phyloP scores from a whole-genome alignment of 2,329 filamentous ascomycete genomes.

The Phoma sp. region DNA sequence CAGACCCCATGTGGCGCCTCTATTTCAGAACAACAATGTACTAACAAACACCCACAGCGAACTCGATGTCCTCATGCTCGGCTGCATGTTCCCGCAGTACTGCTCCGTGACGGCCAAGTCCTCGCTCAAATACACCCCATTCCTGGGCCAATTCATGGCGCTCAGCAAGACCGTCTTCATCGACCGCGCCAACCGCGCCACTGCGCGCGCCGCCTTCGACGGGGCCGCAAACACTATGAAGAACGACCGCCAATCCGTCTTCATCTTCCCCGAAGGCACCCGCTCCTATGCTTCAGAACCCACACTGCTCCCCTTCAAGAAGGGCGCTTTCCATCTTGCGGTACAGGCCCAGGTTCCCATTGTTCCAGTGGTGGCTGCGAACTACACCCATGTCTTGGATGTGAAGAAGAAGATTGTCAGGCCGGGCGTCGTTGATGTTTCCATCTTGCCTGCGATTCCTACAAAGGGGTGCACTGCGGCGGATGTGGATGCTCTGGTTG shows the following conservation, averaged over 20 bases:
- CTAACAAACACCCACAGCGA: conserved; percentile 56
- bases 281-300: conserved; percentile 86
- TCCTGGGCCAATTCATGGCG: conserved; percentile 91
- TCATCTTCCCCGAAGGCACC: conserved; percentile 91
- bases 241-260: conserved; percentile 69
- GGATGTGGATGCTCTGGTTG: conserved; percentile 43
- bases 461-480: conserved; percentile 43
- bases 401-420: conserved; percentile 51
- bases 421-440: conserved; percentile 62
- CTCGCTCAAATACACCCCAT: conserved; percentile 76
- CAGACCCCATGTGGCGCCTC: too few relatives aligned
- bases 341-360: conserved; percentile 93
- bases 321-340: conserved; percentile 95
- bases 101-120: conserved; percentile 94
- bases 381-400: conserved; percentile 57
- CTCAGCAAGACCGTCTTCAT: conserved; percentile 93
- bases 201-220: conserved; percentile 83
- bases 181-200: conserved; percentile 82
- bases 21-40: too few relatives aligned
- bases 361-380: conserved; percentile 72
- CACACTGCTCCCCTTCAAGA: conserved; percentile 92
- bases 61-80: conserved; percentile 91
- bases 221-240: conserved; percentile 82
- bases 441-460: conserved; percentile 44
- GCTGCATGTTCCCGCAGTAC: conserved; percentile 85